Evolutionary conservation across 768 basidiomycete species (phyloP).

Genomic region (Naganishia vaughanmartiniae): DNA sequence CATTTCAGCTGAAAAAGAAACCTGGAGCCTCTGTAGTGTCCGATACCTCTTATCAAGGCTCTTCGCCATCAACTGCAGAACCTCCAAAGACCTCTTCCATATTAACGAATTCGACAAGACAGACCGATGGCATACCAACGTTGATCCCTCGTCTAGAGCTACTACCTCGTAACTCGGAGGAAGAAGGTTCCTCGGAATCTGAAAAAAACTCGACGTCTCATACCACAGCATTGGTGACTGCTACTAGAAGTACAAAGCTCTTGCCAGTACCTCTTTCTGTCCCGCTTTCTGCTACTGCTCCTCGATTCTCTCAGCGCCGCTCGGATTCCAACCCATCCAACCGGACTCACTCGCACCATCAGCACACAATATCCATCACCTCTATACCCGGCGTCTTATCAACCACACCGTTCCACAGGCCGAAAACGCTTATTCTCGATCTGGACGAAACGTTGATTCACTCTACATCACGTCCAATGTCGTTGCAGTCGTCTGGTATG

Average conservation of each 20-base stretch:
- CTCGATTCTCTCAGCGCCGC: background rate
- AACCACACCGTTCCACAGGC: constrained; percentile 69
- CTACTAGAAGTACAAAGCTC: constrained; percentile 25
- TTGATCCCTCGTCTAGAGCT: background rate
- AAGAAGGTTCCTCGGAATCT: constrained; percentile 16
- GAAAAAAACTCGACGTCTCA: background rate
- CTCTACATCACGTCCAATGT: constrained; percentile 73
- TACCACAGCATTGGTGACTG: background rate
- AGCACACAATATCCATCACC: constrained; percentile 25
- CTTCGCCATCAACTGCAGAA: background rate
- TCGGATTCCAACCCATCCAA: constrained; percentile 17
- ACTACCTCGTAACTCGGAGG: background rate
- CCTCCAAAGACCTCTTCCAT: constrained; percentile 6
- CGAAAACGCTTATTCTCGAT: constrained; percentile 94
- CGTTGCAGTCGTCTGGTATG: constrained; percentile 48
- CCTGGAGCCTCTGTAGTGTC: constrained; percentile 25
- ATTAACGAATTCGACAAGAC: constrained; percentile 21
- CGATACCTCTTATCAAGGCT: constrained; percentile 33
- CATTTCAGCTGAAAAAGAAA: constrained; percentile 28
- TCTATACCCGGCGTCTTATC: constrained; percentile 6
- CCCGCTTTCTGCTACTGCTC: constrained; percentile 4
- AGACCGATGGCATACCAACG: background rate
- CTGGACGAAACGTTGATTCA: constrained; percentile 98
- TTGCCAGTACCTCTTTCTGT: constrained; percentile 29
- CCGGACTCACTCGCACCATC: constrained; percentile 30